phyloP scores from a whole-genome alignment of 2,329 filamentous ascomycete genomes.

The Ophiostoma sp. region DNA sequence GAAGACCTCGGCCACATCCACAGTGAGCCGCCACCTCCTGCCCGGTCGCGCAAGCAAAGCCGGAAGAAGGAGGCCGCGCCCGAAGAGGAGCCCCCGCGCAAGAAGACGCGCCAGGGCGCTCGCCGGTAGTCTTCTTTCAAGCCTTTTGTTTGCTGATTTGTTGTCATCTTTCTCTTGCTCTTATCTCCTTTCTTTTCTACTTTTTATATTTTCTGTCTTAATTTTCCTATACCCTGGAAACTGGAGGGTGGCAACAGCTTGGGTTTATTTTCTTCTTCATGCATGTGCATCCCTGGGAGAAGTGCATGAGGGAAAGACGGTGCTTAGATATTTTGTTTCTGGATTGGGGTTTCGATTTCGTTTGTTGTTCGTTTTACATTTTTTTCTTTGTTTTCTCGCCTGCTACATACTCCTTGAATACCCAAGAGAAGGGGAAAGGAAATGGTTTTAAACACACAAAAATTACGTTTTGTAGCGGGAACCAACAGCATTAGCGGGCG shows the following conservation, averaged over 20 bases:
- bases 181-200: background rate
- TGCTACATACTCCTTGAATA: background rate
- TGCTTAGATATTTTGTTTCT: background rate
- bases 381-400: background rate
- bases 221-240: background rate
- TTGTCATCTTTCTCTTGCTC: background rate
- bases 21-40: conserved; percentile 55
- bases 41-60: conserved; percentile 51
- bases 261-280: background rate
- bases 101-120: conserved; percentile 32
- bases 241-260: background rate
- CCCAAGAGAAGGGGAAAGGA: background rate
- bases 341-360: background rate
- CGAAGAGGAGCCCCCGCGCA: conserved; percentile 32
- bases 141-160: background rate
- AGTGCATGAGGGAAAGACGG: background rate
- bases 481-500: conserved; percentile 8
- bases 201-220: background rate
- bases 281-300: background rate
- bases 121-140: background rate
- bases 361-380: too few relatives aligned
- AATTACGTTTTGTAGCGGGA: conserved; percentile 11
- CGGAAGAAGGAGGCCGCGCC: conserved; percentile 48
- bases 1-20: conserved; percentile 60
- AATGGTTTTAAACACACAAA: background rate